phyloP scores from a whole-genome alignment of 768 basidiomycete species.

The Pisolithus orientalis region DNA sequence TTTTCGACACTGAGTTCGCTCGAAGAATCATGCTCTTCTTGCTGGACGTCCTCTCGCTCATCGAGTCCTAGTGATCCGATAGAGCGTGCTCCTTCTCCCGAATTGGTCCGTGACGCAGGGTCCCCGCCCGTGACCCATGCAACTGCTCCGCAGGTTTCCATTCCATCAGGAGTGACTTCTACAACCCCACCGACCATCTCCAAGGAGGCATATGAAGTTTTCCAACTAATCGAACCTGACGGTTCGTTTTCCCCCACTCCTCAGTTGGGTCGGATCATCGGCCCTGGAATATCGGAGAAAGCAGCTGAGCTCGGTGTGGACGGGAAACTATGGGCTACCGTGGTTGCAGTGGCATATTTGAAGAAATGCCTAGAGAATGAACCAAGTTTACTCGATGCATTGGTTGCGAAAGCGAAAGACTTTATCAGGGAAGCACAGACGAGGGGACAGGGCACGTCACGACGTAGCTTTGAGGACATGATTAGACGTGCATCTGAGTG shows the following conservation, averaged over 20 bases:
- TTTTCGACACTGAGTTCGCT: slow-evolving; percentile 49
- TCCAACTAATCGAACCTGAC: slow-evolving; percentile 36
- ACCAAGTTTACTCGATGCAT: slow-evolving; percentile 37
- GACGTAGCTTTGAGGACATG: slow-evolving; percentile 15
- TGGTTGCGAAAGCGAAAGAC: slow-evolving; percentile 37
- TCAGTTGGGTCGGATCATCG: slow-evolving; percentile 31
- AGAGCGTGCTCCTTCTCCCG: slow-evolving; percentile 30
- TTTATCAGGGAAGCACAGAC: slow-evolving; percentile 24
- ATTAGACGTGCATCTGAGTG: slow-evolving; percentile 8
- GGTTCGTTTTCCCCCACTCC: slow-evolving; percentile 41
- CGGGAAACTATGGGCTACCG: slow-evolving; percentile 41
- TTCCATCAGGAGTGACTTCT: slow-evolving; percentile 8
- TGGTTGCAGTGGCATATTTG: slow-evolving; percentile 42
- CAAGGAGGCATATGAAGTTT: slow-evolving; percentile 29
- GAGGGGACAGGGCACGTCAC: background rate
- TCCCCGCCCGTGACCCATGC: slow-evolving; percentile 1
- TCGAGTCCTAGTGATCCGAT: slow-evolving; percentile 20
- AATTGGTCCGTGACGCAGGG: slow-evolving; percentile 11
- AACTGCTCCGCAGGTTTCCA: background rate
- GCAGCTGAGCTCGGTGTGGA: slow-evolving; percentile 27
- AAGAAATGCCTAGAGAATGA: slow-evolving; percentile 27
- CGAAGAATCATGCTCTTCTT: slow-evolving; percentile 31
- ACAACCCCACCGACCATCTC: slow-evolving; percentile 10
- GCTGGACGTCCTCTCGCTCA: slow-evolving; percentile 24
- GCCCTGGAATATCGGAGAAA: slow-evolving; percentile 27